These are phyloP conservation scores for Saitozyma sp. DNA, from an alignment of 768 basidiomycete genomes.

Conservation along the genomic window DNA sequence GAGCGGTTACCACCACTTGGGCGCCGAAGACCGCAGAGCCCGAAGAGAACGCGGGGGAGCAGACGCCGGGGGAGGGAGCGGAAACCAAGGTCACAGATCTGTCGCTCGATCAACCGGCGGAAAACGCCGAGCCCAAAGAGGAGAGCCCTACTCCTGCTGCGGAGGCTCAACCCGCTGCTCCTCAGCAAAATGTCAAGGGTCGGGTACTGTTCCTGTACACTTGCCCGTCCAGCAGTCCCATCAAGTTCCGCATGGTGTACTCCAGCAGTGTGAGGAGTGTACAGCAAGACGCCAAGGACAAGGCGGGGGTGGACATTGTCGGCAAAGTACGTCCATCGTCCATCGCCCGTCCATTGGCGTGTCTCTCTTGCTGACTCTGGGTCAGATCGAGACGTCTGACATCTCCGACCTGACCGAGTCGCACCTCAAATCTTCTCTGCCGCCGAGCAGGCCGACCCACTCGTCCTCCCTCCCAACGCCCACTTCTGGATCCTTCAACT, in stretches of 20 bases:
- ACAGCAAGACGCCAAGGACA: constrained; percentile 61
- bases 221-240: constrained; percentile 75
- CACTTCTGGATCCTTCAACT: constrained; percentile 9
- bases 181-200: constrained; percentile 22
- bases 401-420: constrained; percentile 68
- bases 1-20: constrained; percentile 21
- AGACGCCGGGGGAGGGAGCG: constrained; percentile 1
- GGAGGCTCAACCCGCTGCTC: background rate
- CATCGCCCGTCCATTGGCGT: background rate
- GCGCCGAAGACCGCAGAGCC: constrained; percentile 4
- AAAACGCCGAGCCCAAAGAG: constrained; percentile 5
- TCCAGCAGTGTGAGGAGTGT: constrained; percentile 67
- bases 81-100: constrained; percentile 7
- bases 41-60: constrained; percentile 4
- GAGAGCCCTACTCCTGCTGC: background rate
- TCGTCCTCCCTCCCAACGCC: constrained; percentile 37
- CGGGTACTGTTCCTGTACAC: constrained; percentile 78
- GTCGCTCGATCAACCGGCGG: constrained; percentile 8
- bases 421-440: constrained; percentile 64
- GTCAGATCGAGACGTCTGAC: constrained; percentile 79
- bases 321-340: constrained; percentile 51
- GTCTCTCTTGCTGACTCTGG: constrained; percentile 54
- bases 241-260: constrained; percentile 87
- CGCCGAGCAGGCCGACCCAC: constrained; percentile 28
- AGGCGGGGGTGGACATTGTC: constrained; percentile 56